Base-by-base conservation (phyloP, 768 basidiomycete species). In the Candolleomyces eurysporus region DNA sequence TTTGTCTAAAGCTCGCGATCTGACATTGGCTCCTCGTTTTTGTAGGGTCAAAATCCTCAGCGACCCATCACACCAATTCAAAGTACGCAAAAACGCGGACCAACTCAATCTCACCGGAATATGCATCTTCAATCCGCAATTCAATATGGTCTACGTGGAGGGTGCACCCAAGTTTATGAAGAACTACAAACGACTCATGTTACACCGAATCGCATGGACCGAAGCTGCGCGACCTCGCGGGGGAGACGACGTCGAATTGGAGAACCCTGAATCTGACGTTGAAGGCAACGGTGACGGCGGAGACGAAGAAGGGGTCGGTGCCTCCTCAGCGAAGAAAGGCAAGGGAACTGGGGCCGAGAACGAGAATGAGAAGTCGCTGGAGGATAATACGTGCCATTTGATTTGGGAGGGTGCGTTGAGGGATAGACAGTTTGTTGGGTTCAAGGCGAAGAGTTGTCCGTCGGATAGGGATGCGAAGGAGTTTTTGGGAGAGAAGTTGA, bases 71-170 rank as follows among this genome's bases (percentile, higher is more conserved):
- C 97, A 99, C 67, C 89, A 92, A 62, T 98, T 94, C 82, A 99
- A 98, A 79, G 92, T 98, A 57, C 88, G 92, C 61, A 95, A 92
- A 80, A 98, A 98, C 68, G 97, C 97, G 0, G 92, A 96, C 69
- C 94, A 97, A 71, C 81, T 90, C 71, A 87, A 85, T 62, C 80
- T 98, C 14, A 89, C 92, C 0, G 97, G 97, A 10, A 77, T 96
- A 40, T 94, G 92, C 69, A 89, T 97, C 69, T 94, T 94, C 83
- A 87, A 96, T 70, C 90, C 94, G 0, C 76, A 83, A 32, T 98
- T 98, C 80, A 89, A 84, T 68, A 82, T 98, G 79, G 87, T 99
- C 51, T 91, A 96, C 66, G 92, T 97, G 60, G 97, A 99, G 72
- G 97, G 97, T 45, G 91, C 91, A 0, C 75, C 83, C 40, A 96